These are phyloP conservation scores for Anisodus acutangulus DNA, from an alignment of 257 asterid species.

Conservation along the genomic window DNA sequence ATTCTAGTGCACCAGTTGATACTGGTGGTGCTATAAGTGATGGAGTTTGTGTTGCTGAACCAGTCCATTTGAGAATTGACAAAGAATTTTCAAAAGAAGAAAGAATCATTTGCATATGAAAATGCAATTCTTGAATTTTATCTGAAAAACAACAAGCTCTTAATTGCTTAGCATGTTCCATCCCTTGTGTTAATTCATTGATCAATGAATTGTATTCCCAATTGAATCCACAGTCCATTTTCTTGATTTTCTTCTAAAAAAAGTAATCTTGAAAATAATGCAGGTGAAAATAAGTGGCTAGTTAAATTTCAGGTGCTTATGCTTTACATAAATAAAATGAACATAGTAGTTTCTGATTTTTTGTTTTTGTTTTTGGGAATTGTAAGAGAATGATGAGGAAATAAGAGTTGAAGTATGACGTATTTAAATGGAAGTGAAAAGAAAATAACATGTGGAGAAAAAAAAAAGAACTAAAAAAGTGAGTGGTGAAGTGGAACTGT, in stretches of 20 bases:
- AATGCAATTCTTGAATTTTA: constrained; percentile 44
- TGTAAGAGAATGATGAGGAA: constrained; percentile 33
- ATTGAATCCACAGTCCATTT: constrained; percentile 55
- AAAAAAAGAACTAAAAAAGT: not conserved
- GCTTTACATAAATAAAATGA: not conserved
- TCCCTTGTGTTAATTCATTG: constrained; percentile 74
- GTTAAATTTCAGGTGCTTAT: not conserved
- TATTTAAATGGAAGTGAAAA: constrained; percentile 43
- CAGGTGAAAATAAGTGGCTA: not conserved
- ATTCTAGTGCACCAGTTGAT: constrained; percentile 42
- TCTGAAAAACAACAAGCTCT: constrained; percentile 41
- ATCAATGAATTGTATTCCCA: constrained; percentile 55
- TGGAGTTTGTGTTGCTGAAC: constrained; percentile 42
- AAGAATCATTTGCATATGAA: constrained; percentile 66
- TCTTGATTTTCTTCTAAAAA: not conserved
- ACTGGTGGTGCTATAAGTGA: constrained; percentile 33
- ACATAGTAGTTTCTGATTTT: not conserved
- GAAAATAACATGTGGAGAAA: constrained; percentile 45
- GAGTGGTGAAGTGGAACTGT: constrained; percentile 26
- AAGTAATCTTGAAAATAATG: constrained; percentile 10
- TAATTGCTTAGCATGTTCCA: constrained; percentile 76
- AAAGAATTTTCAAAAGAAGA: constrained; percentile 79
- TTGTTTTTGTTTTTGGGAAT: not conserved
- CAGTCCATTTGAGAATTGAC: constrained; percentile 63
- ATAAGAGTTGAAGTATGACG: constrained; percentile 37